Evolutionary conservation across 164 flowering plant genomes (phyloP).

Genomic region (Santalum album): DNA sequence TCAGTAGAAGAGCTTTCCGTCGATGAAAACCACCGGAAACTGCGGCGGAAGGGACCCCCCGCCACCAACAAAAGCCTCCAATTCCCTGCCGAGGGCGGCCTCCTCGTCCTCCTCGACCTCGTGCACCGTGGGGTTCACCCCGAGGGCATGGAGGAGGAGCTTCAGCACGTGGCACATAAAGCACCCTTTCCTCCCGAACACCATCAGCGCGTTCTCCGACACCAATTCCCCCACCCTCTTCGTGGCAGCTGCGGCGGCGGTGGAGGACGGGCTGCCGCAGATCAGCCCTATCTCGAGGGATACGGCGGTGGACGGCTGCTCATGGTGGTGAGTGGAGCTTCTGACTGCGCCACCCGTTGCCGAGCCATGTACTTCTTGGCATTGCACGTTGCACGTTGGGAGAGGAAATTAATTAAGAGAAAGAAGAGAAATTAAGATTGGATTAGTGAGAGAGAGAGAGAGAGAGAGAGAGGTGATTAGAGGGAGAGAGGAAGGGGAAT

Average conservation of each 20-base stretch:
- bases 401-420: too few species aligned
- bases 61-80: background rate
- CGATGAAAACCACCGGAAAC: constrained; percentile 42
- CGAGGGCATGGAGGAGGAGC: constrained; percentile 19
- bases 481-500: too few species aligned
- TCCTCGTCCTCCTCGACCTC: constrained; percentile 18
- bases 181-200: constrained; percentile 25
- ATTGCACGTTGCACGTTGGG: background rate
- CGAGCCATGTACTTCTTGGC: background rate
- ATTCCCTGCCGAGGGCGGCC: constrained; percentile 5
- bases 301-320: background rate
- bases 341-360: constrained; percentile 10
- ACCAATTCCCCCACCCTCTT: constrained; percentile 8
- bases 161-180: constrained; percentile 35
- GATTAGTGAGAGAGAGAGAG: too few species aligned
- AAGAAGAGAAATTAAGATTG: too few species aligned
- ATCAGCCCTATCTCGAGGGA: background rate
- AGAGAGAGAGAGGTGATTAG: too few species aligned
- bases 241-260: background rate
- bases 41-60: constrained; percentile 3
- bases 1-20: constrained; percentile 44
- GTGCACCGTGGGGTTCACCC: constrained; percentile 23
- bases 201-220: constrained; percentile 21
- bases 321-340: constrained; percentile 1
- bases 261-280: background rate